A percentile compares a stretch with the other conserved stretches of the same genome.
Conservation (phyloP, 768 basidiomycete genomes). For the Mycena chlorophos region DNA sequence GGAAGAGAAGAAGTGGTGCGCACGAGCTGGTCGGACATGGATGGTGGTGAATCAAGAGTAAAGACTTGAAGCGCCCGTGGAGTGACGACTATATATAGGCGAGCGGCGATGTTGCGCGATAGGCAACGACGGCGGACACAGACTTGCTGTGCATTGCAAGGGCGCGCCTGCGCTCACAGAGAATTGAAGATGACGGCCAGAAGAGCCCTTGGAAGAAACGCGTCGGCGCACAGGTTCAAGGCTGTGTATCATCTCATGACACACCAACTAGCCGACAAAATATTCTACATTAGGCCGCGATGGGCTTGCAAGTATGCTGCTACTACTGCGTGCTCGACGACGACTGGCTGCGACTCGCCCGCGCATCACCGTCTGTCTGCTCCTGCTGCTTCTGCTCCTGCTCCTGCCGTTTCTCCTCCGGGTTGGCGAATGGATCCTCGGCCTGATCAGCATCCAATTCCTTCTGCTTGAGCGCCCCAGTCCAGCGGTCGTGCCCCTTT, state of each 20-base stretch:
- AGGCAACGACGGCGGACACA: not conserved
- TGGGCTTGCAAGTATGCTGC: not conserved
- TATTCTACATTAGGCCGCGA: too few relatives aligned
- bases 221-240: not conserved
- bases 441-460: slow-evolving; percentile 29
- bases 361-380: not conserved
- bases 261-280: too few relatives aligned
- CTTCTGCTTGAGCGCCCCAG: slow-evolving; percentile 35
- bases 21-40: slow-evolving; percentile 22
- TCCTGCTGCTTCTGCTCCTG: not conserved
- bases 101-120: not conserved
- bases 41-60: not conserved
- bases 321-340: not conserved
- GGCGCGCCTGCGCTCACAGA: not conserved
- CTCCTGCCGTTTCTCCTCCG: slow-evolving; percentile 20
- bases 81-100: not conserved
- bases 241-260: not conserved
- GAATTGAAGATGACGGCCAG: not conserved
- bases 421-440: slow-evolving; percentile 21
- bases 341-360: not conserved
- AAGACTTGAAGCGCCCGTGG: slow-evolving; percentile 1
- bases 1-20: not conserved
- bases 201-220: not conserved
- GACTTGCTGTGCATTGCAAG: not conserved
- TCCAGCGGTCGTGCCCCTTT: slow-evolving; percentile 33